A percentile compares a stretch with the other conserved stretches of the same genome.
Evolutionary conservation across 108 stramenopile species (phyloP).

Genomic region (Schizochytrium sp.): DNA sequence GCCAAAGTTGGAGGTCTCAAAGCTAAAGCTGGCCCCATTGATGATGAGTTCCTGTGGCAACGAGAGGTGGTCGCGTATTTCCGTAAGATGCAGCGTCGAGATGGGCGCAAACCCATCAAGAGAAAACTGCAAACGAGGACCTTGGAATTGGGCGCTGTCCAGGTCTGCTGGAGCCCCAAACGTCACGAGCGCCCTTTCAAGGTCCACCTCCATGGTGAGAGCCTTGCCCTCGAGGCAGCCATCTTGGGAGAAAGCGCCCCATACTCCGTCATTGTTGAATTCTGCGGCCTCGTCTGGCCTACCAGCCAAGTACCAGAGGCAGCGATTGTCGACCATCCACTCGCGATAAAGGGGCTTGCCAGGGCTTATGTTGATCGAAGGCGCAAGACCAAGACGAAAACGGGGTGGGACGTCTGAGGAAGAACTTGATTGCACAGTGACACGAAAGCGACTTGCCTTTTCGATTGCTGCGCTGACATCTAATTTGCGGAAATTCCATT

Average conservation of each 20-base stretch:
- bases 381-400: not conserved
- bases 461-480: not conserved
- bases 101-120: not conserved
- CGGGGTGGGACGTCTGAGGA: not conserved
- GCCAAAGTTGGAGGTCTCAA: not conserved
- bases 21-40: not conserved
- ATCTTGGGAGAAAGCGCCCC: not conserved
- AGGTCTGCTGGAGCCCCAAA: not conserved
- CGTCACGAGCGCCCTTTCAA: not conserved
- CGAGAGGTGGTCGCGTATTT: not conserved
- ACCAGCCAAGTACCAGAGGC: not conserved
- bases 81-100: not conserved
- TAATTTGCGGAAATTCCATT: not conserved
- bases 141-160: not conserved
- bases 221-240: not conserved
- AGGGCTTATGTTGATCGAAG: not conserved
- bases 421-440: not conserved
- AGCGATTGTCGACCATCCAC: conserved; percentile 8
- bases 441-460: not conserved
- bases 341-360: not conserved
- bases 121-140: not conserved
- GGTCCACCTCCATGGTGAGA: conserved; percentile 1
- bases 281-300: not conserved
- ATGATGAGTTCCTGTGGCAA: not conserved
- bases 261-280: not conserved